Evolutionary conservation across 208 protist species (phyloP).

Genomic region (Trypanosoma platydactyli): DNA sequence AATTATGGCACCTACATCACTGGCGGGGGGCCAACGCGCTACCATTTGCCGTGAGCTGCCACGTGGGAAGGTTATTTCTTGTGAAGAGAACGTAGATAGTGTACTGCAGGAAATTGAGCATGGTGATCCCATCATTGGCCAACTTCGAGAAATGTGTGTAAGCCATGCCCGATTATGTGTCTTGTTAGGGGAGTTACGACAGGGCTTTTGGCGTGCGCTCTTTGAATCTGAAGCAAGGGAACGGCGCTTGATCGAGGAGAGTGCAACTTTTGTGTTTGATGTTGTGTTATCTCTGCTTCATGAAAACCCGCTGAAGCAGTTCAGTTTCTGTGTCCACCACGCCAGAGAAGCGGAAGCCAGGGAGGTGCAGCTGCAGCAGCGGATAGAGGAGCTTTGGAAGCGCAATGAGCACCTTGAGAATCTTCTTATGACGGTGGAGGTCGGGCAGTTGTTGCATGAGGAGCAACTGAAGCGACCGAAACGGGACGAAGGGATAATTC

Average conservation of each 20-base stretch:
- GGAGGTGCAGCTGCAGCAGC: constrained; percentile 2
- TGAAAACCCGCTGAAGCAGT: background rate
- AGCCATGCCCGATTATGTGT: background rate
- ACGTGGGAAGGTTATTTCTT: background rate
- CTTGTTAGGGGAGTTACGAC: background rate
- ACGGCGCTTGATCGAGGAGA: constrained; percentile 8
- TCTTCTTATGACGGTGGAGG: background rate
- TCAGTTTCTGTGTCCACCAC: background rate
- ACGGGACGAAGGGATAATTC: background rate
- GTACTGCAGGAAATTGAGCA: constrained; percentile 9
- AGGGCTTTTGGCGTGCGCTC: background rate
- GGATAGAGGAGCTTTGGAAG: constrained; percentile 3
- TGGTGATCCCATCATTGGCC: constrained; percentile 5
- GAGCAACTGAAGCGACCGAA: background rate
- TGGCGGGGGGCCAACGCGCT: background rate
- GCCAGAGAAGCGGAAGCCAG: background rate
- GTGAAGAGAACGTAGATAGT: background rate
- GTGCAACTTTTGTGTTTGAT: background rate
- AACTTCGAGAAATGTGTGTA: background rate
- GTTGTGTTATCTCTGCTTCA: background rate
- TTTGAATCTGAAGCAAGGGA: constrained; percentile 1
- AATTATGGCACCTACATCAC: background rate
- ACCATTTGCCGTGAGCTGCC: background rate
- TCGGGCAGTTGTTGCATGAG: background rate
- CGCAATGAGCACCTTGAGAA: constrained; percentile 9